Conservation (phyloP, 805 yeast genomes). For the Suhomyces vadensis region DNA sequence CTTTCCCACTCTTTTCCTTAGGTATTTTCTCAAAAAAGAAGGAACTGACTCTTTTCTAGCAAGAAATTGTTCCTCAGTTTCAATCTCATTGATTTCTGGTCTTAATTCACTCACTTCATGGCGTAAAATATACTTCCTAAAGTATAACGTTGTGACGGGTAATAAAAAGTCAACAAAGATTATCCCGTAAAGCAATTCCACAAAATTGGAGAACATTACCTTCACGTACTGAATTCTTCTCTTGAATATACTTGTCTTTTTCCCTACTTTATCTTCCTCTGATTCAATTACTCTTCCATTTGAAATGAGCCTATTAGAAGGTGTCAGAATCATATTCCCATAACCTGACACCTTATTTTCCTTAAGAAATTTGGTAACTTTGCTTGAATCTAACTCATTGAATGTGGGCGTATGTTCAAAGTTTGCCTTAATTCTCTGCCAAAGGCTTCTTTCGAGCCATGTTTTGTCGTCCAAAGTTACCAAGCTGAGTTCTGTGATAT, state of each 20-base stretch:
- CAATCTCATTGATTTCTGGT: not conserved
- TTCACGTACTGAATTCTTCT: conserved; percentile 21
- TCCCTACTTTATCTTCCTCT: conserved; percentile 4
- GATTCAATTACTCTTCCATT: conserved; percentile 13
- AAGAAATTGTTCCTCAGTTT: conserved; percentile 9
- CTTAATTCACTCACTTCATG: not conserved
- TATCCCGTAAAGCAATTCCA: conserved; percentile 24
- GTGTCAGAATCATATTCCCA: conserved; percentile 30
- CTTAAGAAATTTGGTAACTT: conserved; percentile 4
- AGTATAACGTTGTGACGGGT: not conserved
- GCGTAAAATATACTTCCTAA: conserved; percentile 1
- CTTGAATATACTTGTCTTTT: conserved; percentile 18
- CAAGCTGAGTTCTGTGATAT: conserved; percentile 56
- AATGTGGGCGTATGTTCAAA: not conserved
- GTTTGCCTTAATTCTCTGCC: conserved; percentile 11
- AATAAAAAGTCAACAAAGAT: not conserved
- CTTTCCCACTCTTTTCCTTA: conserved; percentile 23
- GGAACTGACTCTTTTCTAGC: conserved; percentile 21
- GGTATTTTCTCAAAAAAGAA: conserved; percentile 27
- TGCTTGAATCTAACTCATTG: not conserved
- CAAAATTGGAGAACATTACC: conserved; percentile 20
- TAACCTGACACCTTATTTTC: conserved; percentile 22
- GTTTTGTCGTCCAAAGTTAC: conserved; percentile 52
- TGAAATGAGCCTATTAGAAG: conserved; percentile 25
- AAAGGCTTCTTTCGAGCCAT: conserved; percentile 48